A percentile compares a stretch with the other conserved stretches of the same genome.
Evolutionary conservation across 768 basidiomycete species (phyloP).

Genomic region (Psilocybe azurescens): DNA sequence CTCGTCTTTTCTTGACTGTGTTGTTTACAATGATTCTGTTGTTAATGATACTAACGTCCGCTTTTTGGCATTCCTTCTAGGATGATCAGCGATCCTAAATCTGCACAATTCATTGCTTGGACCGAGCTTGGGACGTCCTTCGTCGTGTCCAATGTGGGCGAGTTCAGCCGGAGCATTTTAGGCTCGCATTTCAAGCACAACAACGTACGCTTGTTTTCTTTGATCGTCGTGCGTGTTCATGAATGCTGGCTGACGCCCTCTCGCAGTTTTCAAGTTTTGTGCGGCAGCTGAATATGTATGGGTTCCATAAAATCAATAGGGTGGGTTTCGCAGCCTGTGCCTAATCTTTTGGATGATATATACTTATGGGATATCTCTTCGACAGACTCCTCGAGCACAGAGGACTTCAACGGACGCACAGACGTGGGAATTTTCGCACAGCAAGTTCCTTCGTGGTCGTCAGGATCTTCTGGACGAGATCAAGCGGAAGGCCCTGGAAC

Average conservation of each 20-base stretch:
- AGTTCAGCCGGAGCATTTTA: constrained; percentile 84
- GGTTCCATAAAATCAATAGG: constrained; percentile 93
- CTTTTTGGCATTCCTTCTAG: constrained; percentile 40
- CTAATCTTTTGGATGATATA: background rate
- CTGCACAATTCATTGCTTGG: constrained; percentile 82
- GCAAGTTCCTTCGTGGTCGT: constrained; percentile 81
- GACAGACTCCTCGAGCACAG: constrained; percentile 81
- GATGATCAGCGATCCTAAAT: constrained; percentile 87
- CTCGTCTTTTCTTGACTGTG: background rate
- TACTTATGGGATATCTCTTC: background rate
- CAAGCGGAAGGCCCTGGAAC: constrained; percentile 84
- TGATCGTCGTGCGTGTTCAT: background rate
- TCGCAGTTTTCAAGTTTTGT: constrained; percentile 92
- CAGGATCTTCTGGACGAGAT: constrained; percentile 86
- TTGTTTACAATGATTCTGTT: background rate
- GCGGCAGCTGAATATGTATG: constrained; percentile 96
- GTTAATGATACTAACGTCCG: constrained; percentile 16
- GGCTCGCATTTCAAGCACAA: constrained; percentile 92
- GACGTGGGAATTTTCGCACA: constrained; percentile 90
- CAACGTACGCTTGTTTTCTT: constrained; percentile 57
- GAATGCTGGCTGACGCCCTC: constrained; percentile 8
- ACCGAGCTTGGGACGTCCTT: constrained; percentile 84
- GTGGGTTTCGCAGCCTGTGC: constrained; percentile 42
- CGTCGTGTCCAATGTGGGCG: constrained; percentile 85
- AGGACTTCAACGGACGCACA: constrained; percentile 82